Evolutionary conservation across 345 rosid genomes (phyloP).

Genomic region (Aquilaria yunnanensis): DNA sequence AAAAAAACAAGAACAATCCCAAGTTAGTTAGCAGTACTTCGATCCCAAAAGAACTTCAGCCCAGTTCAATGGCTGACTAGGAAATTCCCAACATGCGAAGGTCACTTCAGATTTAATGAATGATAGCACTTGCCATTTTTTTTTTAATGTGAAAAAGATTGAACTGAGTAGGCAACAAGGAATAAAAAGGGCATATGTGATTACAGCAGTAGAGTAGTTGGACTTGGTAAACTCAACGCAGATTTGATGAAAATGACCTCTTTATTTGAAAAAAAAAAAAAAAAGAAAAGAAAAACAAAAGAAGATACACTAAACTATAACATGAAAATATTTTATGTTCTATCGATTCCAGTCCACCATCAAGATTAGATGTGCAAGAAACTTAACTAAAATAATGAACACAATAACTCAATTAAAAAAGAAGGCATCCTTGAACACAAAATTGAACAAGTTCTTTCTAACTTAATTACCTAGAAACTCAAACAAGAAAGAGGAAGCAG

Average conservation of each 20-base stretch:
- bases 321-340: too few species aligned
- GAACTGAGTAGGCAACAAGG: neutral
- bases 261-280: neutral
- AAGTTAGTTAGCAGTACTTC: neutral
- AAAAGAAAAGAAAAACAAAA: neutral
- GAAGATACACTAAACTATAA: neutral
- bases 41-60: neutral
- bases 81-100: too few species aligned
- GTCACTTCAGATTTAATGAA: too few species aligned
- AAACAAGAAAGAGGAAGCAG: constrained; percentile 3
- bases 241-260: constrained; percentile 9
- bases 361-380: constrained; percentile 11
- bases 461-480: constrained; percentile 13
- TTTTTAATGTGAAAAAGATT: constrained; percentile 4
- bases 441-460: constrained; percentile 3
- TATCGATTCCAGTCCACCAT: neutral
- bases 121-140: too few species aligned
- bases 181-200: neutral
- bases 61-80: neutral
- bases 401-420: constrained; percentile 12
- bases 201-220: neutral
- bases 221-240: neutral
- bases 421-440: constrained; percentile 19
- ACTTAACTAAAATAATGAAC: constrained; percentile 7
- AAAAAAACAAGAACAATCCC: neutral